These are phyloP conservation scores for Ramalina peruviana DNA, from an alignment of 495 filamentous ascomycete species.

Conservation along the genomic window DNA sequence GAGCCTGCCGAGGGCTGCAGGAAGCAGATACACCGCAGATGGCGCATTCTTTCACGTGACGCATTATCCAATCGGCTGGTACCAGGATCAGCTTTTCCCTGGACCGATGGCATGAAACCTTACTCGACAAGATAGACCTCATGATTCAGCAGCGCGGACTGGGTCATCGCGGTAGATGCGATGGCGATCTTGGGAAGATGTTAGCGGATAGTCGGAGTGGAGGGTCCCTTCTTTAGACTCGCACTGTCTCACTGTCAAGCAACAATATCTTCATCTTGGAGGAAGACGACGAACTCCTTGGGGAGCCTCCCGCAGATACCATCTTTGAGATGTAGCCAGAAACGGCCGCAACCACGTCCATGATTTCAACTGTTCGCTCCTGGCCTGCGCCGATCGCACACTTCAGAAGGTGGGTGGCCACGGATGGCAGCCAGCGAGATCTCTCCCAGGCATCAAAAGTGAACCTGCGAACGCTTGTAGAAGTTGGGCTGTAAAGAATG, in stretches of 20 bases:
- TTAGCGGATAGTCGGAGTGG: slow-evolving; percentile 2
- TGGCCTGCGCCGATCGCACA: too few relatives aligned
- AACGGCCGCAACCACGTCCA: slow-evolving; percentile 89
- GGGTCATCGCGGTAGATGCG: slow-evolving; percentile 86
- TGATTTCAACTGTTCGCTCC: slow-evolving; percentile 19
- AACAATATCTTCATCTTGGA: slow-evolving; percentile 98
- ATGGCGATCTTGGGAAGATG: slow-evolving; percentile 50
- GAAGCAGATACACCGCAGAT: slow-evolving; percentile 86
- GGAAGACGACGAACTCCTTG: slow-evolving; percentile 52
- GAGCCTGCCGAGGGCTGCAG: slow-evolving; percentile 82
- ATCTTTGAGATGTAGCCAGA: slow-evolving; percentile 96
- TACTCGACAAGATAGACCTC: slow-evolving; percentile 94
- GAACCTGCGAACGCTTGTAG: too few relatives aligned
- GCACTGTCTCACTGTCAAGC: slow-evolving; percentile 83
- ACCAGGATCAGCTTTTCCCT: slow-evolving; percentile 10
- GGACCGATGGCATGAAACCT: slow-evolving; percentile 1
- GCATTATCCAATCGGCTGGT: slow-evolving; percentile 68
- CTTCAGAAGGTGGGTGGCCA: too few relatives aligned
- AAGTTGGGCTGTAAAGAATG: too few relatives aligned
- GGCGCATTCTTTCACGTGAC: slow-evolving; percentile 93
- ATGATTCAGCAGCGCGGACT: slow-evolving; percentile 89
- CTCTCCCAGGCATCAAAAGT: too few relatives aligned
- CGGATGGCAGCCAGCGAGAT: too few relatives aligned
- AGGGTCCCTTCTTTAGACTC: slow-evolving; percentile 21
- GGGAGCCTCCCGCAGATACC: slow-evolving; percentile 71